Conservation (phyloP, 2,329 filamentous ascomycete species). For the Tricladium varicosporioides region DNA sequence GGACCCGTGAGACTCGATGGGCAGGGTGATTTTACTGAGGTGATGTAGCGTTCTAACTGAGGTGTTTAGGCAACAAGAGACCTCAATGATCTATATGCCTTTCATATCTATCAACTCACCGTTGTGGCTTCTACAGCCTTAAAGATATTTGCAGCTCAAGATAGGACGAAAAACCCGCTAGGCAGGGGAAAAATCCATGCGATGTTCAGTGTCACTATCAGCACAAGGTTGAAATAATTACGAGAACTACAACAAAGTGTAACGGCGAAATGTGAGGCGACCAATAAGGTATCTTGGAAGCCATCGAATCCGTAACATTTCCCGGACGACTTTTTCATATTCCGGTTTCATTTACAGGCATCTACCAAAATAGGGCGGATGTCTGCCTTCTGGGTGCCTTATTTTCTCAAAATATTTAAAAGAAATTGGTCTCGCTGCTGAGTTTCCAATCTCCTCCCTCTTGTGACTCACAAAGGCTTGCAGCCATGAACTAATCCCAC, state of each 20-base stretch:
- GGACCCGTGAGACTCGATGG: too few species aligned
- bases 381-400: conserved; percentile 25
- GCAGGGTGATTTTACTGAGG: conserved; percentile 7
- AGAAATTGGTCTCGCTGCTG: conserved; percentile 15
- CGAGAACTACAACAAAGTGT: neutral
- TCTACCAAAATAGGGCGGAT: conserved; percentile 15
- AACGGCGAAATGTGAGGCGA: neutral
- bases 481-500: neutral
- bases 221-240: neutral
- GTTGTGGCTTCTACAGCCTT: too few species aligned
- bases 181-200: too few species aligned
- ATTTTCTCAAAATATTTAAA: conserved; percentile 14
- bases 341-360: conserved; percentile 2
- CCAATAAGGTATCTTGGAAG: neutral
- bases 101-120: too few species aligned
- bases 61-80: conserved; percentile 14
- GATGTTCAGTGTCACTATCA: too few species aligned
- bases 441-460: conserved; percentile 9
- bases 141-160: too few species aligned
- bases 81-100: neutral
- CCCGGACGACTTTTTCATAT: neutral
- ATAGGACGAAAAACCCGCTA: too few species aligned
- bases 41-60: conserved; percentile 11
- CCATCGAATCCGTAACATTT: neutral
- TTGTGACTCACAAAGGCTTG: conserved; percentile 24